A percentile compares a stretch with the other conserved stretches of the same genome.
Evolutionary conservation across 2,329 filamentous ascomycete species (phyloP).

Genomic region (Ophiostoma sp.): DNA sequence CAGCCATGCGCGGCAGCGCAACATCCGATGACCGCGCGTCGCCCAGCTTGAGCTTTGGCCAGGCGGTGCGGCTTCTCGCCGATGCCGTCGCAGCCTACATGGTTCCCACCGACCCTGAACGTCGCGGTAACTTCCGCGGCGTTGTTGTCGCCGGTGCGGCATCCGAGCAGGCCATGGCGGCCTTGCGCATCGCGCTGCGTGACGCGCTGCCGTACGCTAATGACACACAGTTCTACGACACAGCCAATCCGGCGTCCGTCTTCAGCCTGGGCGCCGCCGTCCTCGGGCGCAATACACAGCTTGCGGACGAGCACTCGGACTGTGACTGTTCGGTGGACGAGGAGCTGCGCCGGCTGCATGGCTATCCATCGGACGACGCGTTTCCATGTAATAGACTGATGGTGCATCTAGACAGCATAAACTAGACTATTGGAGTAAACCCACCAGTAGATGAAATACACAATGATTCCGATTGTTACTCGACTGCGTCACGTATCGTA

Average conservation of each 20-base stretch:
- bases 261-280: conserved; percentile 17
- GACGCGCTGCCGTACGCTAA: conserved; percentile 16
- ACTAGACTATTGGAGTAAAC: neutral
- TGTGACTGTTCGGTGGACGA: conserved; percentile 5
- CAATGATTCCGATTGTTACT: neutral
- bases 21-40: neutral
- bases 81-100: neutral
- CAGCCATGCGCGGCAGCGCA: neutral
- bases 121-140: neutral
- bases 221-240: conserved; percentile 13
- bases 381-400: neutral
- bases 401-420: too few relatives aligned
- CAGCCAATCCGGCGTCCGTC: conserved; percentile 13
- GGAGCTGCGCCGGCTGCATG: neutral
- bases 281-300: conserved; percentile 15
- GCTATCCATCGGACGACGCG: neutral
- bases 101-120: neutral
- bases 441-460: neutral
- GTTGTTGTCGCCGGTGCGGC: conserved; percentile 16
- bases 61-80: neutral
- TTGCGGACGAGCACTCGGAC: neutral
- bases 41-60: neutral
- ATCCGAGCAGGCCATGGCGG: conserved; percentile 14
- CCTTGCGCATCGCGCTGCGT: conserved; percentile 15
- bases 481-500: neutral